Percentiles rank a stretch among this genome's conserved stretches.
These are phyloP conservation scores for Musa balbisiana DNA, from an alignment of 202 grass and related monocot genomes.

Conservation along the genomic window DNA sequence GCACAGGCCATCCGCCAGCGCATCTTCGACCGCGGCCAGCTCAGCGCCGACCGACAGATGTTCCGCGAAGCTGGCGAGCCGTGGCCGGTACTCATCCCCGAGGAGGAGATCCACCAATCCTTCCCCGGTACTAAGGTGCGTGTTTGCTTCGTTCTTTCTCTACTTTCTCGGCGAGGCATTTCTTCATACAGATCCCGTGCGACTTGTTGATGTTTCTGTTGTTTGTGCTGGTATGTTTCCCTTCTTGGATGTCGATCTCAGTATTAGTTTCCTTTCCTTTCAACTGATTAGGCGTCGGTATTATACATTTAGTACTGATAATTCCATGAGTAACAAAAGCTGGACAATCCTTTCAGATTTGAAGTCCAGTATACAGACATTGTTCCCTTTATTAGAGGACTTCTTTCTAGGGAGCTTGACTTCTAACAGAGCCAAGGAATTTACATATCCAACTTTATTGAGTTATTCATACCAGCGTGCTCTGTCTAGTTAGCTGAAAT, in stretches of 20 bases:
- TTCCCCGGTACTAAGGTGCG: slow-evolving; percentile 73
- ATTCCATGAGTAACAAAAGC: too few relatives aligned
- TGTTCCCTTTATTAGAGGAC: too few relatives aligned
- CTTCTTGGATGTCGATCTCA: neutral
- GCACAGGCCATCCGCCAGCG: slow-evolving; percentile 61
- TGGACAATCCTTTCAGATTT: too few relatives aligned
- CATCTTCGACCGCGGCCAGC: slow-evolving; percentile 63
- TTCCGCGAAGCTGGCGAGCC: slow-evolving; percentile 70
- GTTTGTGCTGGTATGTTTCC: neutral
- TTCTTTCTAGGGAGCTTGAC: too few relatives aligned
- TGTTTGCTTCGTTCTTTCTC: neutral
- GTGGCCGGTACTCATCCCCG: slow-evolving; percentile 80
- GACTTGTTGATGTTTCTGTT: too few relatives aligned
- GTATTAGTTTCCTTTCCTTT: neutral
- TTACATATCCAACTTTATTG: too few relatives aligned
- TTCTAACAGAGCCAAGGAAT: too few relatives aligned
- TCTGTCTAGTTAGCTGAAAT: too few relatives aligned
- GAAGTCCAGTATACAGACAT: too few relatives aligned
- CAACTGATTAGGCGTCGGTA: slow-evolving; percentile 15
- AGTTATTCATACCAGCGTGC: too few relatives aligned
- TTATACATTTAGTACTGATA: neutral
- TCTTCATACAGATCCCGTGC: neutral
- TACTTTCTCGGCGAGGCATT: neutral
- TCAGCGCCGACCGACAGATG: slow-evolving; percentile 73
- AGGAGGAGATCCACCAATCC: slow-evolving; percentile 61